Percentiles rank a stretch among this genome's conserved stretches.
These are phyloP conservation scores for Tardiomyces blankii DNA, from an alignment of 1,139 yeast genomes.

Conservation along the genomic window DNA sequence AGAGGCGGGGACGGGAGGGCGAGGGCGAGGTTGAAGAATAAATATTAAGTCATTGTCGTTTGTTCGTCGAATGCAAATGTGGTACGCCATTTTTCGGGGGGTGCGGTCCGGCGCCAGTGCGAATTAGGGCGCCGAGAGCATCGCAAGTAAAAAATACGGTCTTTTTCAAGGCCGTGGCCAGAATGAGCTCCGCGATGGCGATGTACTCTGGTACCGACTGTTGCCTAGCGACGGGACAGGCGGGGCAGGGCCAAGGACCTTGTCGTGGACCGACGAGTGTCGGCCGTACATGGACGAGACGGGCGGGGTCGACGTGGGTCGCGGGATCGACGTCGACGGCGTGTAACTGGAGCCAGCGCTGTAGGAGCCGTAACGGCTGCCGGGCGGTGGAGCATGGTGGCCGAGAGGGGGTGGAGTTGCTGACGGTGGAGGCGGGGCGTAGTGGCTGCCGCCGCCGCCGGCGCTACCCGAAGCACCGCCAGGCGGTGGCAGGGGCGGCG, in stretches of 20 bases:
- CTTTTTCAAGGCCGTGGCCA: background rate
- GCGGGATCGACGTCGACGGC: constrained; percentile 8
- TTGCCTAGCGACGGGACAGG: background rate
- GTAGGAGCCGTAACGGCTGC: background rate
- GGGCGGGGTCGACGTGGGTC: constrained; percentile 16
- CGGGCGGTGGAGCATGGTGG: background rate
- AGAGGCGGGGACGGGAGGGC: too few species aligned
- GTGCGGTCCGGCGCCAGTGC: too few species aligned
- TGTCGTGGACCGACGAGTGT: background rate
- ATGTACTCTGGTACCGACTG: background rate
- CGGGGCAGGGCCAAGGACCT: background rate
- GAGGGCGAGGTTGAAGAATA: too few species aligned
- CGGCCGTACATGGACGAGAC: background rate
- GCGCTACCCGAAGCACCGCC: constrained; percentile 6
- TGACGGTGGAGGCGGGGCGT: constrained; percentile 5
- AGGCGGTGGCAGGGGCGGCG: constrained; percentile 5
- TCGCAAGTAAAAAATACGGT: background rate
- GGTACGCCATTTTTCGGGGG: too few species aligned
- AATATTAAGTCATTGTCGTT: too few species aligned
- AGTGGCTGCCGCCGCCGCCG: background rate
- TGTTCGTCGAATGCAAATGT: too few species aligned
- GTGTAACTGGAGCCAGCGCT: constrained; percentile 1
- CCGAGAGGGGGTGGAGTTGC: constrained; percentile 1
- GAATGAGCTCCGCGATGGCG: background rate
- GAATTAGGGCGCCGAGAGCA: background rate